Percentiles rank a stretch among this genome's conserved stretches.
These are phyloP conservation scores for Jatropha curcas DNA, from an alignment of 345 rosid species.

Conservation along the genomic window DNA sequence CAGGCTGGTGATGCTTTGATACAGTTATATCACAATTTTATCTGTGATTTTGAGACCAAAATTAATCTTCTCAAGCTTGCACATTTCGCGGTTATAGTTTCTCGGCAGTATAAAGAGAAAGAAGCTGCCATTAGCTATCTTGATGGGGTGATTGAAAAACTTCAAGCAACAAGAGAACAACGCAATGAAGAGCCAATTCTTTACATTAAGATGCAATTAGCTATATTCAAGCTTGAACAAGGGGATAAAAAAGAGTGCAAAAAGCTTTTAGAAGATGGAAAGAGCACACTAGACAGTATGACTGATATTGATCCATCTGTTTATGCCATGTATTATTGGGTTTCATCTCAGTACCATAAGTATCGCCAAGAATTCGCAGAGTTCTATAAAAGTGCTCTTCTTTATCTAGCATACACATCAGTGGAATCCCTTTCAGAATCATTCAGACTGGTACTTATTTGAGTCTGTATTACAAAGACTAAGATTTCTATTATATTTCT, in stretches of 20 bases:
- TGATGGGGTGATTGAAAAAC: slow-evolving; percentile 83
- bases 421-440: slow-evolving; percentile 93
- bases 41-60: slow-evolving; percentile 96
- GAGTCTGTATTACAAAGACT: neutral
- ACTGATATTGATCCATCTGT: slow-evolving; percentile 99
- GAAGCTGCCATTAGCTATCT: slow-evolving; percentile 90
- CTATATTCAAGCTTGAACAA: slow-evolving; percentile 80
- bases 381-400: slow-evolving; percentile 89
- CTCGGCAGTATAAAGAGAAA: slow-evolving; percentile 88
- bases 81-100: slow-evolving; percentile 89
- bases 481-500: neutral
- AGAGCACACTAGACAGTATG: slow-evolving; percentile 83
- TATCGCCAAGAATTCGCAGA: slow-evolving; percentile 84
- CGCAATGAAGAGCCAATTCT: slow-evolving; percentile 84
- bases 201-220: slow-evolving; percentile 85
- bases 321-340: slow-evolving; percentile 87
- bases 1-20: slow-evolving; percentile 96
- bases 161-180: slow-evolving; percentile 70
- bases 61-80: slow-evolving; percentile 98
- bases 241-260: slow-evolving; percentile 91
- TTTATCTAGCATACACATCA: slow-evolving; percentile 91
- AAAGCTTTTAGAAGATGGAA: slow-evolving; percentile 87
- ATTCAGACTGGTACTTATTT: slow-evolving; percentile 74
- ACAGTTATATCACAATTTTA: slow-evolving; percentile 87
- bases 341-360: slow-evolving; percentile 87